phyloP scores from a whole-genome alignment of 2,329 filamentous ascomycete genomes.

The Monosporascus ibericus region DNA sequence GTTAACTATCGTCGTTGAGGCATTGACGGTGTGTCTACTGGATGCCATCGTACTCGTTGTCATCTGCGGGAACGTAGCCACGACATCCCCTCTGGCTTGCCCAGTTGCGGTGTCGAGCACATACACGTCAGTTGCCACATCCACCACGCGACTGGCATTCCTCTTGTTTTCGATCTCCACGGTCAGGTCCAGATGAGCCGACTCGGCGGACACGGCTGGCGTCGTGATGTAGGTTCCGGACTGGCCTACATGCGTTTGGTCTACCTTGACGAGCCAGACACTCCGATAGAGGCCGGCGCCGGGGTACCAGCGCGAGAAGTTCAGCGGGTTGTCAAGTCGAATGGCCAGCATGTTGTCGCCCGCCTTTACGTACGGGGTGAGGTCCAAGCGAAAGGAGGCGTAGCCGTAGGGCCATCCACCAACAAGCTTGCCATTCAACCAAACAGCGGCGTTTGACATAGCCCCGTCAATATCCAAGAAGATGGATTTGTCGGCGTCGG shows the following conservation, averaged over 20 bases:
- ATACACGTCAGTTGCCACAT: conserved; percentile 35
- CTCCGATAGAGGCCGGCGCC: conserved; percentile 49
- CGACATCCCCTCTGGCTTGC: conserved; percentile 18
- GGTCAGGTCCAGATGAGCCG: conserved; percentile 37
- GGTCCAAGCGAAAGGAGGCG: conserved; percentile 43
- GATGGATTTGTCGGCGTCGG: conserved; percentile 14
- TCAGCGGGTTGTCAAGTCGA: conserved; percentile 41
- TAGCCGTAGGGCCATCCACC: conserved; percentile 48
- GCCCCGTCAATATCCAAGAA: conserved; percentile 38
- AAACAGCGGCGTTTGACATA: conserved; percentile 46
- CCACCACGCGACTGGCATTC: conserved; percentile 22
- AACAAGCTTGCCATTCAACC: conserved; percentile 43
- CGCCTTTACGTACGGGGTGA: conserved; percentile 35
- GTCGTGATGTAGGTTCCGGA: conserved; percentile 45
- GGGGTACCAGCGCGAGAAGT: conserved; percentile 48
- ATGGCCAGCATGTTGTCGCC: conserved; percentile 41
- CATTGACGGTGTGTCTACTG: conserved; percentile 26
- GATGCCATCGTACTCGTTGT: conserved; percentile 21
- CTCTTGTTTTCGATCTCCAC: conserved; percentile 42
- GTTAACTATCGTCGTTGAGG: conserved; percentile 27
- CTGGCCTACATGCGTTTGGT: conserved; percentile 40
- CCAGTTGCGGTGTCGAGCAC: conserved; percentile 28
- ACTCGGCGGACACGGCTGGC: conserved; percentile 34
- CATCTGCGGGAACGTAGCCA: conserved; percentile 29
- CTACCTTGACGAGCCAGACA: conserved; percentile 45